Evolutionary conservation across 805 yeast genomes (phyloP), one percentile per base, ranked within the genome.

Genomic region (Lipomyces lipofer): DNA sequence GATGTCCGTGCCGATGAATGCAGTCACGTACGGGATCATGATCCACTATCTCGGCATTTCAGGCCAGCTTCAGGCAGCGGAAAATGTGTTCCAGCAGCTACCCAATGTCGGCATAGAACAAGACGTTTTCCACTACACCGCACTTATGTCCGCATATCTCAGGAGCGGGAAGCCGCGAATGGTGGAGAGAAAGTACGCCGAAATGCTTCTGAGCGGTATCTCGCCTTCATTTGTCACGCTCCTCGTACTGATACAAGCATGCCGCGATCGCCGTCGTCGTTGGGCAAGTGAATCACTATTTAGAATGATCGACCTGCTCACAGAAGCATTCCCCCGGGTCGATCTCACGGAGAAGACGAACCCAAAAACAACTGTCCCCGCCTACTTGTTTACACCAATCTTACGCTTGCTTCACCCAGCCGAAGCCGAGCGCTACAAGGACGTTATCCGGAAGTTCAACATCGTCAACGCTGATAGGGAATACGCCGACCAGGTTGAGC

Each of bases 221-320:
- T 28, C 47, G 36, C 61, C 61, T 2, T 47, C 60, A 8, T 55
- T 36, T 22, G 28, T 51, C 17, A 57, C 60, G 9, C 75, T 39
- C 77, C 70, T 15, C 79, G 73, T 4, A 66, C 68, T 1, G 83
- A 72, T 51, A 12, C 25, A 36, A 38, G 43, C 55, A 13, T 39
- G 24, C 13, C 27, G 17, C 7, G 49, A 45, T 17, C n/a, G 25
- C 21, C 42, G 50, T 4, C 19, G 29, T 12, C 27, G 15, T 15
- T 29, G 19, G 21, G 44, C 59, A 10, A 54, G 50, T n/a, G 19
- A 30, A 15, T 43, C 48, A 13, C 22, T 46, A 9, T 28, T 35
- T 19, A 32, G 35, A 29, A 33, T 43, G 32, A 30, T 56, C 24
- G 32, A 47, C 29, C 17, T 29, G 24, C 19, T 33, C 12, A 29